Percentiles rank a stretch among this genome's conserved stretches.
Conservation (phyloP, 2,329 filamentous ascomycete genomes). For the Seiridium unicorne region DNA sequence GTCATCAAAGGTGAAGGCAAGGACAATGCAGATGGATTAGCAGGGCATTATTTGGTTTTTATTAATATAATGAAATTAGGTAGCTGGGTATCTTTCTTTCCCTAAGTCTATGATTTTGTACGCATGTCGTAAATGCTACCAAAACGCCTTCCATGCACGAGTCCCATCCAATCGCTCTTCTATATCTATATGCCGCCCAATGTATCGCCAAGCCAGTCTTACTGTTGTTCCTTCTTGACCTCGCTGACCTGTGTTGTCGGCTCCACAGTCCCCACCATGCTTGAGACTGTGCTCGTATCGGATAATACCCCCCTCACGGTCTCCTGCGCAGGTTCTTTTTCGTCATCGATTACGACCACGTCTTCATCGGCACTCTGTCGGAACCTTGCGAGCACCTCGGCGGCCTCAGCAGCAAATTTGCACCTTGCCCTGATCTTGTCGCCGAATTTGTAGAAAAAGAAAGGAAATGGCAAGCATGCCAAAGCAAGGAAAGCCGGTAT, state of each 20-base stretch:
- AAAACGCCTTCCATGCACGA: background rate
- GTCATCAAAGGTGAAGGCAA: too few relatives aligned
- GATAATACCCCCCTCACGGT: background rate
- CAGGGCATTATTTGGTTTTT: too few relatives aligned
- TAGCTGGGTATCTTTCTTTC: too few relatives aligned
- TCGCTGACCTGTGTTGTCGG: background rate
- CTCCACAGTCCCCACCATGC: background rate
- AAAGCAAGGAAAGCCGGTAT: slow-evolving; percentile 26
- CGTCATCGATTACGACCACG: background rate
- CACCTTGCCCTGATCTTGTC: slow-evolving; percentile 48
- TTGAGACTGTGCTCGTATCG: background rate
- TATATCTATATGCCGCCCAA: background rate
- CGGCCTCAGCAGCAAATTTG: slow-evolving; percentile 50
- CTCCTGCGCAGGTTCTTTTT: background rate
- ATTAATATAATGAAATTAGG: too few relatives aligned
- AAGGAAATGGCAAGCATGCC: slow-evolving; percentile 55
- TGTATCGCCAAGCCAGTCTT: too few relatives aligned
- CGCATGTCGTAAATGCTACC: too few relatives aligned
- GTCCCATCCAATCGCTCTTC: background rate
- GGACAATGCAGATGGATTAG: too few relatives aligned
- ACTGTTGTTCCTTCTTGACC: background rate
- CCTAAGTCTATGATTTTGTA: too few relatives aligned
- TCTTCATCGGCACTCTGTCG: slow-evolving; percentile 51
- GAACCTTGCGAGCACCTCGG: slow-evolving; percentile 41
- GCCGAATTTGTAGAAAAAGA: slow-evolving; percentile 61